These are phyloP conservation scores for Harringtonia aguacate DNA, from an alignment of 2,329 filamentous ascomycete species.

Conservation along the genomic window DNA sequence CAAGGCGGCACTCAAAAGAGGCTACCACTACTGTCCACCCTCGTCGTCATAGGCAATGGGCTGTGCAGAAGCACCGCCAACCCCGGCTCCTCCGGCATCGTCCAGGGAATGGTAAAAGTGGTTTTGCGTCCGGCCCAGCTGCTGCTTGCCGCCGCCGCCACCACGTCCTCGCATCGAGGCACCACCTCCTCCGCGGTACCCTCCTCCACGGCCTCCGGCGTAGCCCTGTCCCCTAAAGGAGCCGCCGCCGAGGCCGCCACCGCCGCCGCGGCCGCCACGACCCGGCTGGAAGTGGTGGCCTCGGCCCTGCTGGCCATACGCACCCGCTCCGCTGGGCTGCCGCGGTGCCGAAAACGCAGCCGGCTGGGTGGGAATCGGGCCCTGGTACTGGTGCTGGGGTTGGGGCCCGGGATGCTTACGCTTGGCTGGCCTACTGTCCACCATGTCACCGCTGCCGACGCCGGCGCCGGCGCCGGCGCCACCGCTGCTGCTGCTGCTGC, in stretches of 20 bases:
- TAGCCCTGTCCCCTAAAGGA: background rate
- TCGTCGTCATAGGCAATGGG: slow-evolving; percentile 9
- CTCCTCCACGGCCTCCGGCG: background rate
- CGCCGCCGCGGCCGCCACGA: slow-evolving; percentile 1
- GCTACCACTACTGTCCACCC: background rate
- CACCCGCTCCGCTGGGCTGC: slow-evolving; percentile 1
- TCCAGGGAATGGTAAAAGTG: slow-evolving; percentile 12
- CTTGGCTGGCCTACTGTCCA: background rate
- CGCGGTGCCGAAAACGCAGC: slow-evolving; percentile 1
- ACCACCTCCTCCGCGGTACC: slow-evolving; percentile 4
- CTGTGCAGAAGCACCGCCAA: background rate
- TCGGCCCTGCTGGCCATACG: slow-evolving; percentile 1
- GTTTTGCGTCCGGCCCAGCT: background rate
- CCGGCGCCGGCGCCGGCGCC: background rate
- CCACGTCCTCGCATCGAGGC: slow-evolving; percentile 4
- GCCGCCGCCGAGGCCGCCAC: slow-evolving; percentile 2
- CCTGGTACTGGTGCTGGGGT: background rate
- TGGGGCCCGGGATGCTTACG: background rate
- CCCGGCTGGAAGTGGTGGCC: slow-evolving; percentile 7
- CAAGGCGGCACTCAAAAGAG: background rate
- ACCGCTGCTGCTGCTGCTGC: background rate
- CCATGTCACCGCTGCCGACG: background rate
- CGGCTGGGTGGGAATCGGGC: slow-evolving; percentile 3
- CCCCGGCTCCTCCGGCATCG: slow-evolving; percentile 4
- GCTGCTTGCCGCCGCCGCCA: slow-evolving; percentile 1